Conservation (phyloP, 306 rosid genomes). For the Glycyrrhiza uralensis region DNA sequence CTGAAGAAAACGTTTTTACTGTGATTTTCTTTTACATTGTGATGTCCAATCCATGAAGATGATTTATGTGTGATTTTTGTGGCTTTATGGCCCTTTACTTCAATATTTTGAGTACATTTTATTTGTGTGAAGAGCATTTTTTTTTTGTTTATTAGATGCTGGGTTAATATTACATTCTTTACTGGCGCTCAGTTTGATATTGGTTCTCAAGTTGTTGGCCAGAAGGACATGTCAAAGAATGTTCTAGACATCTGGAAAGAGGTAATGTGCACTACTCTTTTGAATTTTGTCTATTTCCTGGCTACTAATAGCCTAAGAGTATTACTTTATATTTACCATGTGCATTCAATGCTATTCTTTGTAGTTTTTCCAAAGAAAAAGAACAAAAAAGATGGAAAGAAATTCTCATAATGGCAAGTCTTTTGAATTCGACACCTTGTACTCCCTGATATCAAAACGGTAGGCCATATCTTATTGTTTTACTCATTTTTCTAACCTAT, state of each 20-base stretch:
- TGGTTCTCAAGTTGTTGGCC: constrained; percentile 88
- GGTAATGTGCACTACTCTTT: constrained; percentile 37
- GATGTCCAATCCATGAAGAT: neutral
- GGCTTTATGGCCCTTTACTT: neutral
- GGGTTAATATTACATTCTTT: constrained; percentile 26
- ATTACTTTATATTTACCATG: constrained; percentile 11
- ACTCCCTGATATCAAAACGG: constrained; percentile 76
- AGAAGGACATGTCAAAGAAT: constrained; percentile 72
- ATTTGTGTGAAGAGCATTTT: neutral
- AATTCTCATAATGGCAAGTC: constrained; percentile 38
- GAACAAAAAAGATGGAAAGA: constrained; percentile 56
- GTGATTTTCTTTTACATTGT: neutral
- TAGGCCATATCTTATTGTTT: constrained; percentile 38
- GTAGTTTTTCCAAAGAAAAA: constrained; percentile 79
- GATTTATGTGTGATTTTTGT: neutral
- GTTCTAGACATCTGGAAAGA: constrained; percentile 87
- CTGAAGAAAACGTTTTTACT: neutral
- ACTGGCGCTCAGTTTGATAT: constrained; percentile 61
- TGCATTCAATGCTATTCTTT: constrained; percentile 24
- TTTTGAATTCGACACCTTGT: constrained; percentile 64
- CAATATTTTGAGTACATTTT: neutral
- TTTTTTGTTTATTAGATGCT: constrained; percentile 10
- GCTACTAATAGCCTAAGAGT: constrained; percentile 1
- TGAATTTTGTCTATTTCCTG: constrained; percentile 17
- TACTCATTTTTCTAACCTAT: neutral